Percentiles rank a stretch among this genome's conserved stretches.
Conservation (phyloP, 352 stramenopile species). For the Blastocystis sp. region DNA sequence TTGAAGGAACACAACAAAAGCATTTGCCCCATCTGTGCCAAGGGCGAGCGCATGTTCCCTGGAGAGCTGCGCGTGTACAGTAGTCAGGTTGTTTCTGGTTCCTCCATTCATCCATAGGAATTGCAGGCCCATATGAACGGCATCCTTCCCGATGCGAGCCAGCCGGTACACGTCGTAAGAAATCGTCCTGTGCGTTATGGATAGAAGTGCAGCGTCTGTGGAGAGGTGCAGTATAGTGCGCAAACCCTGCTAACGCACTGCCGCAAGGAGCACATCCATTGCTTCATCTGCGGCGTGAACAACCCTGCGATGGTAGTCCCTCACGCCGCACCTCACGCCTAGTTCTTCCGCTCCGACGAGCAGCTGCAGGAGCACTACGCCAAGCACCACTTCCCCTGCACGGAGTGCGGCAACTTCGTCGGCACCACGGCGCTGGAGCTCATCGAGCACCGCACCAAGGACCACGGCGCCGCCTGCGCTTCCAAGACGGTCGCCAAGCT, state of each 20-base stretch:
- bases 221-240: slow-evolving; percentile 17
- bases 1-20: background rate
- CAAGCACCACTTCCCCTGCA: slow-evolving; percentile 20
- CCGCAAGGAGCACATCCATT: slow-evolving; percentile 43
- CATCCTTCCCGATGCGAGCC: background rate
- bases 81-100: background rate
- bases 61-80: background rate
- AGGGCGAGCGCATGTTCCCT: slow-evolving; percentile 7
- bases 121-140: slow-evolving; percentile 34
- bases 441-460: slow-evolving; percentile 36
- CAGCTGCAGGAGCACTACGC: slow-evolving; percentile 19
- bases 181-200: background rate
- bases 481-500: no score
- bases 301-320: background rate
- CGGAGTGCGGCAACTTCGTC: slow-evolving; percentile 38
- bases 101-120: background rate
- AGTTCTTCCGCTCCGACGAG: slow-evolving; percentile 40
- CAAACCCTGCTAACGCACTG: slow-evolving; percentile 23
- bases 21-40: slow-evolving; percentile 26
- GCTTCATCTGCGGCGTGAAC: slow-evolving; percentile 59
- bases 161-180: slow-evolving; percentile 34
- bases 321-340: background rate
- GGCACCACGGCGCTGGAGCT: slow-evolving; percentile 32
- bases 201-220: slow-evolving; percentile 15
- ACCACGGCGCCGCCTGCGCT: background rate